Evolutionary conservation across 2,329 filamentous ascomycete genomes (phyloP), one percentile per base, ranked within the genome.

Genomic region (Fusarium miscanthi): DNA sequence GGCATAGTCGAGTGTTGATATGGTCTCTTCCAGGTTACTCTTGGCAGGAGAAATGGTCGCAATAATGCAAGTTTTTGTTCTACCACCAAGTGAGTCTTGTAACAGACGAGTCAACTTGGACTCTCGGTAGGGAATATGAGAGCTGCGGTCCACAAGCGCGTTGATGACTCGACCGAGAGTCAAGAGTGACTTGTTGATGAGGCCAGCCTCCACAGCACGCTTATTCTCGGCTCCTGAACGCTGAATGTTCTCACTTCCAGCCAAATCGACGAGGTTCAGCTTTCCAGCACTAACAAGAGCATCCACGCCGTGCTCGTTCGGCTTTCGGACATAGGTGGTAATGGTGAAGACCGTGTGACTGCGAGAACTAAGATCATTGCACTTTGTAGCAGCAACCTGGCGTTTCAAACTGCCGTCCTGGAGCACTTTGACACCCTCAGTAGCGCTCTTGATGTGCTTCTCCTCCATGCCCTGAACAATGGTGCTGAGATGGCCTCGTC

Each of bases 301-400:
- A 79, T 98, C 95, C 9, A 93, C 93, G 8, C 94, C 95, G 68
- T 92, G 90, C 52, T 97, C 93, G 5, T 90, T 90, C 2, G 90
- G 90, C 69, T 92, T 91, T 82, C 97, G 97, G 78, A 94, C 92
- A 79, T 95, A 94, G 2, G 95, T 93, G 2, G 95, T 98, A 67
- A 99, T 93, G 12, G 96, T 98, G 79, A 99, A 99, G 27, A 99
- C 93, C 0, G 96, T 99, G 80, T 99, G 97, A 84, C 95, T 97
- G 81, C 96, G 91, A 77, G 95, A 98, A 82, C 95, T 98, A 61
- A 98, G 89, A 77, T 99, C 96, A 81, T 99, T 99, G 88, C 96
- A 99, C 82, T 98, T 98, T n/a, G 96, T 99, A 8, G 97, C 94
- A 10, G 96, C 97, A n/a, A 99, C 96, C 82, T 99, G 96, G 54